Percentiles rank a stretch among this genome's conserved stretches.
Evolutionary conservation across 2,329 filamentous ascomycete species (phyloP).

Genomic region (Conoideocrella luteorostrata): DNA sequence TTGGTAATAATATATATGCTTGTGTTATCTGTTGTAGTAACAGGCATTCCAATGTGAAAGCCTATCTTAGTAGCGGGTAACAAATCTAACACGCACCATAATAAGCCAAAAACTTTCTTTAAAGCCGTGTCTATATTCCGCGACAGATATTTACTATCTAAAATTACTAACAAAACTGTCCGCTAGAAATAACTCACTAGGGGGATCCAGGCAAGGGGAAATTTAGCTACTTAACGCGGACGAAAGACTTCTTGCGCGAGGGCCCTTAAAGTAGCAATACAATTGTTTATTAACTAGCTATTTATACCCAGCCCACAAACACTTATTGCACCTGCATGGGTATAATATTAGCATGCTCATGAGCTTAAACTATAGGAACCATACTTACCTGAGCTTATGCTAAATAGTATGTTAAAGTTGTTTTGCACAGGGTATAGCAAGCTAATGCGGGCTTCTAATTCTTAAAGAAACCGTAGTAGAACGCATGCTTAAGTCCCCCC

Average conservation of each 20-base stretch:
- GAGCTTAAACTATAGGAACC: neutral
- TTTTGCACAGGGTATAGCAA: slow-evolving; percentile 12
- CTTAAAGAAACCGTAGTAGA: slow-evolving; percentile 11
- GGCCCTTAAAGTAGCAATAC: slow-evolving; percentile 3
- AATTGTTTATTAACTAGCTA: slow-evolving; percentile 13
- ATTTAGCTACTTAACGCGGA: neutral
- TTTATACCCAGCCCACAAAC: slow-evolving; percentile 11
- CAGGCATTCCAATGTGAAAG: neutral
- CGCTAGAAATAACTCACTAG: neutral
- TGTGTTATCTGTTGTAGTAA: neutral
- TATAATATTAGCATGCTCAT: neutral
- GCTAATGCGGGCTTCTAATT: slow-evolving; percentile 11
- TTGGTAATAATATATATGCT: neutral
- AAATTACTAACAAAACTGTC: neutral
- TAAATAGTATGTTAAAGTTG: slow-evolving; percentile 13
- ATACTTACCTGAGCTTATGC: slow-evolving; percentile 14
- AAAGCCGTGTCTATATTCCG: neutral
- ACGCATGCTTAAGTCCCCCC: slow-evolving; percentile 12
- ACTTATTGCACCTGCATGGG: slow-evolving; percentile 11
- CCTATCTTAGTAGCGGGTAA: neutral
- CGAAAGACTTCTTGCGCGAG: neutral
- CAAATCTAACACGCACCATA: neutral
- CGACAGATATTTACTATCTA: neutral
- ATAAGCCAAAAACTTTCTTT: neutral
- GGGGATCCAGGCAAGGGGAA: neutral